Evolutionary conservation across 306 rosid genomes (phyloP).

Genomic region (Quercus robur): DNA sequence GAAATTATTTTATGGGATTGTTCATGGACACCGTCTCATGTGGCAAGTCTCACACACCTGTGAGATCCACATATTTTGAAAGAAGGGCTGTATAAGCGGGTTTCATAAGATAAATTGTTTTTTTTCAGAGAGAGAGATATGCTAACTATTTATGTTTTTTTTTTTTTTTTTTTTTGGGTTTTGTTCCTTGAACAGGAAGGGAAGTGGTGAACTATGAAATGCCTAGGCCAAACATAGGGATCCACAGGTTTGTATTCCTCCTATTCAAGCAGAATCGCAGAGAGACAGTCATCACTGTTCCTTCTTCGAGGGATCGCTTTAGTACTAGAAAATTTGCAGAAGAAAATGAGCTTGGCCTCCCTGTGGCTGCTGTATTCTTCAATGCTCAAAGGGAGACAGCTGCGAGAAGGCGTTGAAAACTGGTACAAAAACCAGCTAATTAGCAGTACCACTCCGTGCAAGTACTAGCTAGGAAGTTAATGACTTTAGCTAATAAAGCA

Average conservation of each 20-base stretch:
- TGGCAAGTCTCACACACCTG: too few relatives aligned
- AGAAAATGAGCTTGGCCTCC: conserved; percentile 62
- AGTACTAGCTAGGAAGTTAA: not conserved
- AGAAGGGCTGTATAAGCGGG: too few relatives aligned
- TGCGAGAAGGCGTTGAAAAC: conserved; percentile 59
- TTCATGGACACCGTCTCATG: too few relatives aligned
- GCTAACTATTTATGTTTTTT: not conserved
- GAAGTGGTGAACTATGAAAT: conserved; percentile 71
- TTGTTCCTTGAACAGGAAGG: conserved; percentile 37
- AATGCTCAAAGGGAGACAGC: conserved; percentile 93
- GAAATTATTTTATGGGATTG: not conserved
- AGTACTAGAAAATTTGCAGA: conserved; percentile 51
- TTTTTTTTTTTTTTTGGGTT: too few relatives aligned
- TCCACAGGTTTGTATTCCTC: conserved; percentile 82
- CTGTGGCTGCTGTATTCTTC: conserved; percentile 91
- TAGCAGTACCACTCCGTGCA: not conserved
- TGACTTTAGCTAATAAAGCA: not conserved
- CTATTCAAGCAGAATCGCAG: conserved; percentile 72
- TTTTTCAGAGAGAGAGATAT: not conserved
- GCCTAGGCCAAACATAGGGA: conserved; percentile 83
- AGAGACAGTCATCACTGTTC: conserved; percentile 39
- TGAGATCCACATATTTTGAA: too few relatives aligned
- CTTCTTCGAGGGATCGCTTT: conserved; percentile 59
- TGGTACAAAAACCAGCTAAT: not conserved
- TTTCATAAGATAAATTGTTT: too few relatives aligned